Percentiles rank a stretch among this genome's conserved stretches.
These are phyloP conservation scores for Picea mariana DNA, from an alignment of 83 land plant species.

Conservation along the genomic window DNA sequence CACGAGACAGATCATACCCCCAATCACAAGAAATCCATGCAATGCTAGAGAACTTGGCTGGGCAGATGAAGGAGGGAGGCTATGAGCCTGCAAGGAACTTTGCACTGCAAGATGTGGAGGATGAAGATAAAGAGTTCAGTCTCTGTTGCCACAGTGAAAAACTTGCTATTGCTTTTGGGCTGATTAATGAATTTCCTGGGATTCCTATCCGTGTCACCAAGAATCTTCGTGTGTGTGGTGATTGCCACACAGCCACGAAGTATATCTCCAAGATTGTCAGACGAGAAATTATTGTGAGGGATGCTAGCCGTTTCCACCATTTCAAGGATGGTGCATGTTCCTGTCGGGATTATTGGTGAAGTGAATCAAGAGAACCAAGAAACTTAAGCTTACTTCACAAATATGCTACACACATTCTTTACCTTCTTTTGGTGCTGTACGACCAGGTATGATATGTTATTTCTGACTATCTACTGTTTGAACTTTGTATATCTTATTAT, in stretches of 20 bases:
- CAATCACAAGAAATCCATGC: conserved; percentile 21
- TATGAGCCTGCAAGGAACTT: conserved; percentile 11
- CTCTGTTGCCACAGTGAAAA: conserved; percentile 23
- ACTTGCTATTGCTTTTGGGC: conserved; percentile 18
- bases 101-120: conserved; percentile 20
- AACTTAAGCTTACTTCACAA: no score
- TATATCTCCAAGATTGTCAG: conserved; percentile 5
- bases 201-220: conserved; percentile 15
- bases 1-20: conserved; percentile 21
- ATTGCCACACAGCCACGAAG: conserved; percentile 17
- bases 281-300: conserved; percentile 18
- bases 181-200: conserved; percentile 11
- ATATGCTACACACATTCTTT: no score
- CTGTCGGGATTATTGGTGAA: conserved; percentile 21
- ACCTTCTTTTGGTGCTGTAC: no score
- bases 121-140: conserved; percentile 4
- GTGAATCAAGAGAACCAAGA: no score
- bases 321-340: conserved; percentile 11
- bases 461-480: no score
- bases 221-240: conserved; percentile 22
- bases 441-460: no score
- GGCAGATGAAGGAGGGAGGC: conserved; percentile 22
- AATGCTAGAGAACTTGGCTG: conserved; percentile 1
- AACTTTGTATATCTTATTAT: no score
- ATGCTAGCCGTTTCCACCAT: conserved; percentile 17